phyloP scores from a whole-genome alignment of 768 basidiomycete genomes.

The Sarcomyxa edulis region DNA sequence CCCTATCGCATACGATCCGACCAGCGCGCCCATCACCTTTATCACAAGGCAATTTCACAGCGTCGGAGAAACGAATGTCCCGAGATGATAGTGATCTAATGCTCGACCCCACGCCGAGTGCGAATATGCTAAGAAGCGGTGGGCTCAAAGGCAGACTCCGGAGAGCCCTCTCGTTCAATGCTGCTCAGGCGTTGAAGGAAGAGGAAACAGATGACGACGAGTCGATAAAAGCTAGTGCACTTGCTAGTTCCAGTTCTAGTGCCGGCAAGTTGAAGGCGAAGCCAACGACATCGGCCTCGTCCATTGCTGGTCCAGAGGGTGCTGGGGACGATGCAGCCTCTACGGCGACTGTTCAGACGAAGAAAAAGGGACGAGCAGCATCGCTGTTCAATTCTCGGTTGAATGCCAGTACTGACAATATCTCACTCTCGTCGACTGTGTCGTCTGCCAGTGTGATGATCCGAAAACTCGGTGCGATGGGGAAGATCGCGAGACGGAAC shows the following conservation, averaged over 20 bases:
- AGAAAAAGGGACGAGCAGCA: constrained; percentile 70
- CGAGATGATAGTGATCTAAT: constrained; percentile 71
- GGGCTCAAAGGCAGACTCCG: constrained; percentile 78
- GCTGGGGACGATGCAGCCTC: constrained; percentile 35
- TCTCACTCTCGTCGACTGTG: constrained; percentile 91
- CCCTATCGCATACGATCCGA: constrained; percentile 27
- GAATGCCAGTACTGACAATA: constrained; percentile 90
- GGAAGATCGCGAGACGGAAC: constrained; percentile 83
- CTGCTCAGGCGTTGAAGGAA: constrained; percentile 51
- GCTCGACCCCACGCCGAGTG: constrained; percentile 34
- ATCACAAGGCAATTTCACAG: constrained; percentile 59
- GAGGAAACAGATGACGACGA: constrained; percentile 43
- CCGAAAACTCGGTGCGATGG: constrained; percentile 88
- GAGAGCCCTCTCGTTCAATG: constrained; percentile 66
- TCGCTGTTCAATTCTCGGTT: constrained; percentile 83
- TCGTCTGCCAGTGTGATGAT: constrained; percentile 95
- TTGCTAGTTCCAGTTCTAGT: constrained; percentile 6
- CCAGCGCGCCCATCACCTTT: constrained; percentile 60
- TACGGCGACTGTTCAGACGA: constrained; percentile 43
- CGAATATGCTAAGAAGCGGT: constrained; percentile 43
- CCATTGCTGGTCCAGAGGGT: constrained; percentile 5
- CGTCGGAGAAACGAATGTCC: constrained; percentile 72
- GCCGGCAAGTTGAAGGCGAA: neutral
- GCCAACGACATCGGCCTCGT: neutral
- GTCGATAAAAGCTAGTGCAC: constrained; percentile 30